Evolutionary conservation across 345 rosid genomes (phyloP).

Genomic region (Gossypium turneri): DNA sequence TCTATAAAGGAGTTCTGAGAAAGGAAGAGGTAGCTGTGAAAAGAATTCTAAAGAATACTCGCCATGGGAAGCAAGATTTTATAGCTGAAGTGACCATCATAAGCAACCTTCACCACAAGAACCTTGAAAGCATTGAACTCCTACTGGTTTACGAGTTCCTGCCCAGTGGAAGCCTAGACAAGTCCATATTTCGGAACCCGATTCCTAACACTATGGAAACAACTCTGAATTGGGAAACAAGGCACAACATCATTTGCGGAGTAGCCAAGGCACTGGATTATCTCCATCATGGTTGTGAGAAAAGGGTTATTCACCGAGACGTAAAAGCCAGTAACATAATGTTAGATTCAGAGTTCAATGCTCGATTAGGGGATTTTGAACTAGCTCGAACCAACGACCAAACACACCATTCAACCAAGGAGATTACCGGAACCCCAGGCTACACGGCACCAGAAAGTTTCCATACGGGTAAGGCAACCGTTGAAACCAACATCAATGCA

Average conservation of each 20-base stretch:
- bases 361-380: slow-evolving; percentile 65
- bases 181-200: slow-evolving; percentile 31
- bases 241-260: slow-evolving; percentile 44
- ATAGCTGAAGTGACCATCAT: slow-evolving; percentile 72
- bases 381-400: slow-evolving; percentile 57
- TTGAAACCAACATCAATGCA: slow-evolving; percentile 60
- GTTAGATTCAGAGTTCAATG: slow-evolving; percentile 55
- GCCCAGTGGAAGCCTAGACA: slow-evolving; percentile 68
- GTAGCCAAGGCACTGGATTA: slow-evolving; percentile 67
- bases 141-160: slow-evolving; percentile 69
- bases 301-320: slow-evolving; percentile 63
- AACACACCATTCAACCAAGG: slow-evolving; percentile 70
- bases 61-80: slow-evolving; percentile 76
- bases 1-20: slow-evolving; percentile 51
- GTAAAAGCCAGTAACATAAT: slow-evolving; percentile 74
- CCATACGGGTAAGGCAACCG: slow-evolving; percentile 51
- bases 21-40: slow-evolving; percentile 62
- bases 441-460: slow-evolving; percentile 83
- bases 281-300: slow-evolving; percentile 62
- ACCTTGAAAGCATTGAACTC: slow-evolving; percentile 43
- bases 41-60: slow-evolving; percentile 48
- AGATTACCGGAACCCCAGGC: slow-evolving; percentile 64
- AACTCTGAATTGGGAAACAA: slow-evolving; percentile 47
- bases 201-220: slow-evolving; percentile 12
- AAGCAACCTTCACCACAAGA: slow-evolving; percentile 56